Conservation (phyloP, 352 stramenopile genomes). For the Phytopythium aichiense region DNA sequence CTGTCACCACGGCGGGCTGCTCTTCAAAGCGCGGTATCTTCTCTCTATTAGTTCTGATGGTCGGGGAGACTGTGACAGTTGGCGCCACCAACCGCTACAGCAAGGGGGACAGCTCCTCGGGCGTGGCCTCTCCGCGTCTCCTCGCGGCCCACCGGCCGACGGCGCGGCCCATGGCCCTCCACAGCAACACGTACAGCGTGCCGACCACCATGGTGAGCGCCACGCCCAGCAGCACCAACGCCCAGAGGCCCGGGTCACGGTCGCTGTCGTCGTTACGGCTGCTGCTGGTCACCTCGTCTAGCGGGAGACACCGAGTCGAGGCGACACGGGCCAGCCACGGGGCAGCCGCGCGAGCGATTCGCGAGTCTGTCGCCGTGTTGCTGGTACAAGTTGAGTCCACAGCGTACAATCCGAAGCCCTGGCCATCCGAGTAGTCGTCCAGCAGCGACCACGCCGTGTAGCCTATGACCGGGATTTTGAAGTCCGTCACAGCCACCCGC, state of each 20-base stretch:
- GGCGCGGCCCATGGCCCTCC: not conserved
- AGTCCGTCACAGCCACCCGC: conserved; percentile 8
- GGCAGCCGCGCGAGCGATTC: conserved; percentile 17
- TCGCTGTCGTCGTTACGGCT: not conserved
- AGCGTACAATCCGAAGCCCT: conserved; percentile 1
- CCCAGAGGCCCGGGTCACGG: not conserved
- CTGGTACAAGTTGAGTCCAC: too few relatives aligned
- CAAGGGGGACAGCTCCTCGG: conserved; percentile 4
- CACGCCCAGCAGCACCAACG: not conserved
- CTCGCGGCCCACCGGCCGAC: not conserved
- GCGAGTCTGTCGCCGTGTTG: not conserved
- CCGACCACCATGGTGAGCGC: conserved; percentile 5
- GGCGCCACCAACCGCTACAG: not conserved
- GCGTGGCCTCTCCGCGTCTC: not conserved
- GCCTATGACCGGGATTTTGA: conserved; percentile 28
- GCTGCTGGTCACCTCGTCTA: not conserved
- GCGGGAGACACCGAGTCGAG: conserved; percentile 4
- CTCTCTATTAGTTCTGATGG: too few relatives aligned
- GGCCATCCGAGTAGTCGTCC: conserved; percentile 58
- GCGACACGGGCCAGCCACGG: conserved; percentile 10
- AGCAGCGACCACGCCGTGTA: conserved; percentile 88
- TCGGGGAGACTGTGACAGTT: too few relatives aligned
- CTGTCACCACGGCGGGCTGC: too few relatives aligned
- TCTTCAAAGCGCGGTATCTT: too few relatives aligned
- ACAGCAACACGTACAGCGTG: conserved; percentile 3